Evolutionary conservation across 805 yeast genomes (phyloP), one percentile per base, ranked within the genome.

Genomic region (Ogataea philodendri): DNA sequence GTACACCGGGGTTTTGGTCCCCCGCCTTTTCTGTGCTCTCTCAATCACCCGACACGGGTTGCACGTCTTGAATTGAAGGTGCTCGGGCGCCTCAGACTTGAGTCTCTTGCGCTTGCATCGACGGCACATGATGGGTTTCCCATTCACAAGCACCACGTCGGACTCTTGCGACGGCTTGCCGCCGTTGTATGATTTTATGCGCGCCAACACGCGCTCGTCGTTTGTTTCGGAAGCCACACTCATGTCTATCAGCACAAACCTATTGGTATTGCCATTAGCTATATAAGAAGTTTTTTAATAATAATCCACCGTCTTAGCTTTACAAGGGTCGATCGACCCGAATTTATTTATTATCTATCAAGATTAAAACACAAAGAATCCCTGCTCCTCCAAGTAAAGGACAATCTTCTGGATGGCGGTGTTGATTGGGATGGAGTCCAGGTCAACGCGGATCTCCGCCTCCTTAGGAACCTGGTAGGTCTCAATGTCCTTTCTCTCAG

Each of bases 371-470:
- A 63, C 65, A 63, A 84, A 85, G 66, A 83, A 89, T 11, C 94
- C 95, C 64, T 88, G 85, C 52, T 81, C 78, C 62, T 84, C 87
- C 50, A 89, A 72, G 57, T 79, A 72, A 42, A 78, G 65, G 22
- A 84, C 81, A 46, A 84, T 74, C 59, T 81, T 79, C 57, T 78
- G 85, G 37, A 87, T 84, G 39, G 85, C 83, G 28, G 85, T 72
- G 39, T 81, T 68, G 37, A 84, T 77, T 26, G 78, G 72, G 29
- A 70, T 72, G 42, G 74, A 70, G 27, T 71, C 66, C 30, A 74
- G 57, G 44, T 73, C 78, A 17, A 80, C 71, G 30, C 67, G 65
- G 44, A 86, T 66, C 42, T 80, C 84, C 27, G 84, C 75, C 29
- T 69, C 63, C 21, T 63, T 62, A 15, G 78, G 74, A 30, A 66